A percentile compares a stretch with the other conserved stretches of the same genome.
phyloP scores from a whole-genome alignment of 1,284 basidiomycete species.

The Fistulinella staudtii region DNA sequence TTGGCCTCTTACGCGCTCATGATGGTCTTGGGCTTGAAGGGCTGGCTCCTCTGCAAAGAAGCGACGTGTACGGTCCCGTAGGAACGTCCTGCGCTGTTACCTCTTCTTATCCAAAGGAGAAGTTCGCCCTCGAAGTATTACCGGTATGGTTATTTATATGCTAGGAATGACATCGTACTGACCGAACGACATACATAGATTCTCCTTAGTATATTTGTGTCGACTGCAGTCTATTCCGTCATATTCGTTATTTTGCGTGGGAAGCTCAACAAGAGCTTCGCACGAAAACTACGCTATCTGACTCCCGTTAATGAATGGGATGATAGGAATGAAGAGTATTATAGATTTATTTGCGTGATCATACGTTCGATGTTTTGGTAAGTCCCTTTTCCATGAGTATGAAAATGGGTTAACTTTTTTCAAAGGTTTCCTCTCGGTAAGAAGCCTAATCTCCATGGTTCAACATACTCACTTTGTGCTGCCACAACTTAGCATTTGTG shows the following conservation, averaged over 20 bases:
- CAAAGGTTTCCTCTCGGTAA: slow-evolving; percentile 60
- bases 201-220: slow-evolving; percentile 50
- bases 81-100: slow-evolving; percentile 52
- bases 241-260: slow-evolving; percentile 56
- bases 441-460: slow-evolving; percentile 14
- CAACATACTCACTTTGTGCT: slow-evolving; percentile 1
- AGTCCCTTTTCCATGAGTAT: slow-evolving; percentile 17
- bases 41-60: slow-evolving; percentile 39
- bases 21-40: slow-evolving; percentile 29
- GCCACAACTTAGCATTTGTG: slow-evolving; percentile 49
- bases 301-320: slow-evolving; percentile 43
- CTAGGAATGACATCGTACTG: not conserved
- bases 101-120: slow-evolving; percentile 36
- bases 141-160: slow-evolving; percentile 44
- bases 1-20: slow-evolving; percentile 7
- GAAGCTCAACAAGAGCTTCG: slow-evolving; percentile 40
- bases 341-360: slow-evolving; percentile 54
- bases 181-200: slow-evolving; percentile 39
- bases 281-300: slow-evolving; percentile 48
- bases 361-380: slow-evolving; percentile 68
- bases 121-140: slow-evolving; percentile 53
- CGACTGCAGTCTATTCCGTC: slow-evolving; percentile 52
- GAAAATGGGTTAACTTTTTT: slow-evolving; percentile 4
- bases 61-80: slow-evolving; percentile 48
- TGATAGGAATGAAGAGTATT: slow-evolving; percentile 50